Evolutionary conservation across 139 green algal genomes (phyloP), one percentile per base, ranked within the genome.

Genomic region (Picochlorum sp.): DNA sequence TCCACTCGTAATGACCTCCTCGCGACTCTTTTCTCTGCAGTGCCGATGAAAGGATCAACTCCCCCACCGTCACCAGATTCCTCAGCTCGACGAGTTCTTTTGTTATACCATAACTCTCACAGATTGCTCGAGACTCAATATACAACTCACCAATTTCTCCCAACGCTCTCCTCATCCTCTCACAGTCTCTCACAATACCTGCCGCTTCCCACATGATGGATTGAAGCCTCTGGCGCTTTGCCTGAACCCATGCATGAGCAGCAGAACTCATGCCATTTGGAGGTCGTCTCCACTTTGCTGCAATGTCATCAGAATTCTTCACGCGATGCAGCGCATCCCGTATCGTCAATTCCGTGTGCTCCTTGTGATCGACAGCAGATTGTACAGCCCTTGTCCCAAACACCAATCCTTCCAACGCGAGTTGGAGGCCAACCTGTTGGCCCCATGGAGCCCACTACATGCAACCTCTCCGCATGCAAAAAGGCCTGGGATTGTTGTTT

Each of bases 401-500:
- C 21, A 98, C 94, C 37, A 98, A 79, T 18, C 87, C 91, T 75
- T 98, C 94, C 52, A 99, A 78, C 62, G 80, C 0, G 85, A 96
- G 79, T 99, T 99, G 59, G 74, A 89, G 14, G 94, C 94, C 51
- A 99, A 82, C 14, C 94, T 78, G 70, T 99, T 99, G 59, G 94
- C 94, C 16, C 94, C 94, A 65, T 99, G 94, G 72, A 99, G 76
- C 8, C 92, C 92, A 11, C 82, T 92, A 66, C 80, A 95, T 2
- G 94, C 81, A 44, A 95, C 91, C 77, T 99, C 94, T 26, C 94
- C 94, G 23, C 80, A 90, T 3, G 94, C 94, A 61, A 85, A 99
- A 64, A 99, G 75, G 1, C 94, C 94, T 45, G 74, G 66, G 10
- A 98, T 57, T 61, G 56, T 81, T 2, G 92, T 98, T 75, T 96